phyloP scores from a whole-genome alignment of 2,329 filamentous ascomycete species.

The Microdochium nivale region DNA sequence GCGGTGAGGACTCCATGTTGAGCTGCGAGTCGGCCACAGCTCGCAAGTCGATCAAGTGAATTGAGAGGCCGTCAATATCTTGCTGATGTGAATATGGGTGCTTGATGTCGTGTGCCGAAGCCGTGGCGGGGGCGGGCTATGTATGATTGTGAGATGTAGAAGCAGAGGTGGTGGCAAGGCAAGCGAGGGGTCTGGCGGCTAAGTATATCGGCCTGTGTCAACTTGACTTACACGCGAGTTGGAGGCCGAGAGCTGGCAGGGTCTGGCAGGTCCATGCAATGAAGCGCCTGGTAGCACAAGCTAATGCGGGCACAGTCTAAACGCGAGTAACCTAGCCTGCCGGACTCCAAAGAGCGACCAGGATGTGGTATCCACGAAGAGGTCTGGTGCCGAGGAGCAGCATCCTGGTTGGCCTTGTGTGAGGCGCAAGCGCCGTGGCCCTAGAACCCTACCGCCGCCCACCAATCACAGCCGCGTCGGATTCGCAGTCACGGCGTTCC shows the following conservation, averaged over 20 bases:
- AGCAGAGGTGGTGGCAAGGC: not conserved
- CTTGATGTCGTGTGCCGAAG: not conserved
- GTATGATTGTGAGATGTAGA: not conserved
- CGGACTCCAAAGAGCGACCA: too few relatives aligned
- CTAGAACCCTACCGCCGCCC: not conserved
- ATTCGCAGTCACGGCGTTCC: not conserved
- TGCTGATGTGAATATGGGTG: too few relatives aligned
- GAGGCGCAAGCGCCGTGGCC: not conserved
- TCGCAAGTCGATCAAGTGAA: not conserved
- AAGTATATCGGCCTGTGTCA: not conserved
- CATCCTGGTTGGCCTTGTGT: not conserved
- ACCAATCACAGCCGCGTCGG: not conserved
- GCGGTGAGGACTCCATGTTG: slow-evolving; percentile 25
- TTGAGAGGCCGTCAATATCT: too few relatives aligned
- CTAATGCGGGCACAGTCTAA: slow-evolving; percentile 21
- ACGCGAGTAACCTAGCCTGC: slow-evolving; percentile 18
- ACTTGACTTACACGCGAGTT: not conserved
- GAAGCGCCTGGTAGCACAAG: slow-evolving; percentile 12
- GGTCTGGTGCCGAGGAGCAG: not conserved
- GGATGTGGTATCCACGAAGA: too few relatives aligned
- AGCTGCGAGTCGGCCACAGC: slow-evolving; percentile 2
- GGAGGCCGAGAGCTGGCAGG: not conserved
- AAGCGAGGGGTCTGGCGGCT: not conserved
- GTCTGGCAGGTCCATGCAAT: slow-evolving; percentile 1
- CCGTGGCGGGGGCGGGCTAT: not conserved